Percentiles rank a stretch among this genome's conserved stretches.
phyloP scores from a whole-genome alignment of 2,329 filamentous ascomycete genomes.

The Ilyonectria sp. region DNA sequence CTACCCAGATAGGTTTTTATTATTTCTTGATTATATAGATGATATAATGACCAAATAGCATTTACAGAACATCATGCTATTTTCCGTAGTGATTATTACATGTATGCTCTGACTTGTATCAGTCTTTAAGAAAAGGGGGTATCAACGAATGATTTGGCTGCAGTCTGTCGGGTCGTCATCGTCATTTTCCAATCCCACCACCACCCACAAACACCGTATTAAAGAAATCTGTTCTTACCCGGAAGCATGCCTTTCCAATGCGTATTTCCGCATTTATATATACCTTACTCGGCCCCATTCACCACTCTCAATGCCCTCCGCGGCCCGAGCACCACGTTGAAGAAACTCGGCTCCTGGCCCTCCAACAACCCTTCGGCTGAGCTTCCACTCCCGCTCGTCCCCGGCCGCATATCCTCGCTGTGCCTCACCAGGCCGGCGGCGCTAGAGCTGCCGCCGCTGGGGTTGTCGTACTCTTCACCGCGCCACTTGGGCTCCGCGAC shows the following conservation, averaged over 20 bases:
- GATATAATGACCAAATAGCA: slow-evolving; percentile 29
- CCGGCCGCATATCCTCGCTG: slow-evolving; percentile 47
- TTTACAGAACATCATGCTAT: slow-evolving; percentile 7
- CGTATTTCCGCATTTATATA: too few relatives aligned
- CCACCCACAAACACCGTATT: slow-evolving; percentile 9
- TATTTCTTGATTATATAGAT: slow-evolving; percentile 25
- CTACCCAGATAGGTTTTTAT: slow-evolving; percentile 13
- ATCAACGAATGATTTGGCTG: slow-evolving; percentile 43
- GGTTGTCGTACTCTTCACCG: slow-evolving; percentile 42
- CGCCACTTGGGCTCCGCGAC: slow-evolving; percentile 51
- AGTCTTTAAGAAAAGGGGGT: slow-evolving; percentile 32
- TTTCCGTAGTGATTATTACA: slow-evolving; percentile 10
- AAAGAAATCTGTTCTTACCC: slow-evolving; percentile 9
- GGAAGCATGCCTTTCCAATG: not conserved
- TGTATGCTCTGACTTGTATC: slow-evolving; percentile 1
- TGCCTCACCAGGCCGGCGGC: slow-evolving; percentile 42
- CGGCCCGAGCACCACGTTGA: slow-evolving; percentile 78
- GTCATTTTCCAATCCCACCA: slow-evolving; percentile 28
- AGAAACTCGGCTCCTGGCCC: slow-evolving; percentile 79
- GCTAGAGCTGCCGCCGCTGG: slow-evolving; percentile 43
- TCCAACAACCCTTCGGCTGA: slow-evolving; percentile 66
- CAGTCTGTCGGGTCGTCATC: slow-evolving; percentile 25
- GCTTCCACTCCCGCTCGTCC: slow-evolving; percentile 56
- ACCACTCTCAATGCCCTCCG: slow-evolving; percentile 79
- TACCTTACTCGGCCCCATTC: slow-evolving; percentile 62